Conservation (phyloP, 441 rosid genomes). For the Breynia disticha region DNA sequence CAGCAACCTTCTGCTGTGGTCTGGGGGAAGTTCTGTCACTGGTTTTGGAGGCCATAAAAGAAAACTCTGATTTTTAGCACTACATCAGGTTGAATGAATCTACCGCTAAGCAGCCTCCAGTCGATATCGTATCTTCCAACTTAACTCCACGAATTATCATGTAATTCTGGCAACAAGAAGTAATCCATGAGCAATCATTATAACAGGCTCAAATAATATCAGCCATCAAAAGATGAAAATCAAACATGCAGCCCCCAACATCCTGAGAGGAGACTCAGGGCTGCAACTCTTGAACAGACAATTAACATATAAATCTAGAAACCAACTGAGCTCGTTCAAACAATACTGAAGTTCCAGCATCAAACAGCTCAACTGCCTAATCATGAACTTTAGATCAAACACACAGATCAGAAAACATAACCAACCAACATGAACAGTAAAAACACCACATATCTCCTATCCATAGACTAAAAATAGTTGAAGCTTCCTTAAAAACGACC, state of each 20-base stretch:
- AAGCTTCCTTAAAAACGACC: constrained; percentile 4
- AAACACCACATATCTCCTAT: constrained; percentile 1
- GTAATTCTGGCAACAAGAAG: constrained; percentile 14
- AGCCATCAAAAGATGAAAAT: no score
- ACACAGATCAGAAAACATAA: constrained; percentile 7
- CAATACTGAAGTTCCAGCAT: background rate
- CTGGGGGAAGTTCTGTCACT: constrained; percentile 30
- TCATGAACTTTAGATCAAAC: no score
- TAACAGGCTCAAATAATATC: background rate
- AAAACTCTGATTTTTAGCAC: constrained; percentile 7
- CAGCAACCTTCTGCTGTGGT: constrained; percentile 26
- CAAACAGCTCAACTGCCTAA: no score
- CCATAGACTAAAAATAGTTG: background rate
- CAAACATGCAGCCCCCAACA: background rate
- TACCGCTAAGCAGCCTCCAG: constrained; percentile 12
- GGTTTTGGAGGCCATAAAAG: constrained; percentile 42
- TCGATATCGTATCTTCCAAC: constrained; percentile 14
- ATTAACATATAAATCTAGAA: background rate
- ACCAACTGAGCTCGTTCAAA: background rate
- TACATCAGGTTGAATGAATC: constrained; percentile 25
- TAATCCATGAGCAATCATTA: constrained; percentile 13
- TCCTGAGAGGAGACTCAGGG: constrained; percentile 1
- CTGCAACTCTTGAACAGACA: background rate
- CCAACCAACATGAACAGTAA: background rate
- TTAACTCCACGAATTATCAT: constrained; percentile 3